Base-by-base conservation (phyloP, 73 alveolate genomes). In the Halteria grandinella region DNA sequence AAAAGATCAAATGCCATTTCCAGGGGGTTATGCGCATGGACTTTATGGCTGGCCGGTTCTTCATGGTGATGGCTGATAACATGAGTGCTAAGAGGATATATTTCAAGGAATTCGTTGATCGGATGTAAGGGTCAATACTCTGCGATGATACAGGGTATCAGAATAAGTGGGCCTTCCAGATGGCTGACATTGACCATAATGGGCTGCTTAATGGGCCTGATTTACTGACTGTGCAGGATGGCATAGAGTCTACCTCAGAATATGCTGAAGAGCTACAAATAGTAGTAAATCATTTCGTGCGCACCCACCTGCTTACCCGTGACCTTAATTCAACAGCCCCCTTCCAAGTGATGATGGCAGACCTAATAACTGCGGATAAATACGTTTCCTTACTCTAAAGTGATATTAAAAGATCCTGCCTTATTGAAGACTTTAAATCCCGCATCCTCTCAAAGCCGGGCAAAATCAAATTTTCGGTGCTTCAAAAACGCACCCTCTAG, bases 121-220 rank as follows among this genome's bases (percentile, higher is more conserved):
- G 47, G 52, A 41, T 66, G 2, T n/a, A n/a, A n/a, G n/a, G n/a
- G n/a, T n/a, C n/a, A n/a, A n/a, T n/a, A n/a, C n/a, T 66, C 8
- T 66, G 52, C 36, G 69, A 47, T 15, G 63, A 55, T 34, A 36
- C 63, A n/a, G 47, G 80, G 45, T 63, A 66, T 23, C 29, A 29
- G 10, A 6, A n/a, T 23, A 41, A 24, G 20, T 66, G 43, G 32
- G 63, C 69, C 2, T 66, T 66, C 47, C 18, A 66, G 23, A 17
- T 66, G 5, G 55, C 28, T 1, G 80, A 66, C 29, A 44, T 66
- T 5, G 80, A 66, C 43, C 64, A 66, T 47, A 66, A 66, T 66
- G 80, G 80, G 1, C 69, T 66, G 3, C 51, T 66, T 17, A 66
- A 43, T 66, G 80, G 80, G 11, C 47, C 66, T 7, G 80, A 66